phyloP scores from a whole-genome alignment of 2,329 filamentous ascomycete species.

The Teratosphaeria viscida region DNA sequence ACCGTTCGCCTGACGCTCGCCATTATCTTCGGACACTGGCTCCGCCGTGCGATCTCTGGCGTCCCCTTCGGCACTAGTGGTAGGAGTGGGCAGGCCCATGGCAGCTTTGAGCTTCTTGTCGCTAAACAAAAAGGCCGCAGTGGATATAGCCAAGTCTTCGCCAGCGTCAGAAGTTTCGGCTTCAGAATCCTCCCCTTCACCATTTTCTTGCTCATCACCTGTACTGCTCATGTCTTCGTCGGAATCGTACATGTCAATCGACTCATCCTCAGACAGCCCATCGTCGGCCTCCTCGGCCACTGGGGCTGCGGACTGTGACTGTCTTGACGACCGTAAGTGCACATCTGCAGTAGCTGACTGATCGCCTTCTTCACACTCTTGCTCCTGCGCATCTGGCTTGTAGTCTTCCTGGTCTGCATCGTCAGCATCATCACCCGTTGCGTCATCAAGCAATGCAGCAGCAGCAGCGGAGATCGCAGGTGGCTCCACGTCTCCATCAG shows the following conservation, averaged over 20 bases:
- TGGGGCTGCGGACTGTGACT: not conserved
- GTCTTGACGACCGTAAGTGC: not conserved
- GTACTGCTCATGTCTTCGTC: constrained; percentile 28
- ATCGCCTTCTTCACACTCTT: not conserved
- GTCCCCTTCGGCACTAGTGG: constrained; percentile 21
- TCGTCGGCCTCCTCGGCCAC: constrained; percentile 27
- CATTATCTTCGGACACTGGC: constrained; percentile 1
- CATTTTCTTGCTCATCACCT: constrained; percentile 23
- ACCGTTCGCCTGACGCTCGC: not conserved
- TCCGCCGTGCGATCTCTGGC: constrained; percentile 7
- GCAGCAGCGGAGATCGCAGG: not conserved
- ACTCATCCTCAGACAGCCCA: constrained; percentile 28
- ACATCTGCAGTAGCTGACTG: constrained; percentile 1
- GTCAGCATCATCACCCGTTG: constrained; percentile 6
- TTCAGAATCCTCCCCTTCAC: constrained; percentile 18
- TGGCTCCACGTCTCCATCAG: not conserved
- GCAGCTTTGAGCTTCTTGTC: constrained; percentile 18
- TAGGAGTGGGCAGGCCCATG: constrained; percentile 22
- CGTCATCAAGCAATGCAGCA: constrained; percentile 1
- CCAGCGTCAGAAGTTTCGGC: constrained; percentile 17
- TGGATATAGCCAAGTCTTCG: constrained; percentile 12
- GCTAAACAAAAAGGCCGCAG: constrained; percentile 21
- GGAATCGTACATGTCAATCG: constrained; percentile 27
- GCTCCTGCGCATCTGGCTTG: not conserved
- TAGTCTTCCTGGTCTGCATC: constrained; percentile 4